Evolutionary conservation across 768 basidiomycete genomes (phyloP).

Genomic region (Lyophyllum semitale): DNA sequence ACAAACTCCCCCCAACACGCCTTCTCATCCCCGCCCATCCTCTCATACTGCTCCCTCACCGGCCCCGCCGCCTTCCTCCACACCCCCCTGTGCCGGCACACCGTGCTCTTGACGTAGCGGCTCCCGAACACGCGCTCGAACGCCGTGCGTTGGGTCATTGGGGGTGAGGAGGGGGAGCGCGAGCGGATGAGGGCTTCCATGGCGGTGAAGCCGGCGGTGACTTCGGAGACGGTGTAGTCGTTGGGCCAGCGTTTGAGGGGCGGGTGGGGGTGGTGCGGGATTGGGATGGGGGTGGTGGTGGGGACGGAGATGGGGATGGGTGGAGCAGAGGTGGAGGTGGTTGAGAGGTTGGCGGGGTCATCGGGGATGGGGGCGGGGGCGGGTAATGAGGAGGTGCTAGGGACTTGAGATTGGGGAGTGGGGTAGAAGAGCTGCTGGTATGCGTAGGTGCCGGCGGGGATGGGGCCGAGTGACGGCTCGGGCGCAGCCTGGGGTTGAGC

Average conservation of each 20-base stretch:
- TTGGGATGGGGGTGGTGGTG: conserved; percentile 23
- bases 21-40: conserved; percentile 54
- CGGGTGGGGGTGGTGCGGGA: conserved; percentile 59
- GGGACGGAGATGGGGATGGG: no score
- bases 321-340: no score
- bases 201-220: conserved; percentile 59
- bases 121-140: conserved; percentile 73
- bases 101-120: conserved; percentile 73
- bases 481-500: no score
- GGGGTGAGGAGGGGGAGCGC: conserved; percentile 34
- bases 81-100: conserved; percentile 67
- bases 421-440: no score
- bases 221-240: conserved; percentile 70
- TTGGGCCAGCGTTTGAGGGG: conserved; percentile 77
- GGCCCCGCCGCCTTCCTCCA: conserved; percentile 57
- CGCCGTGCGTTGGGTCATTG: conserved; percentile 62
- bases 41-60: conserved; percentile 52
- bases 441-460: no score
- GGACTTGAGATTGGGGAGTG: no score
- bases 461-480: no score
- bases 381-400: no score
- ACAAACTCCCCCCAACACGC: conserved; percentile 75
- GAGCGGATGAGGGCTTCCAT: conserved; percentile 44
- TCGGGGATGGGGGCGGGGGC: no score
- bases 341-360: no score